These are phyloP conservation scores for Rhodotorula mucilaginosa DNA, from an alignment of 1,284 basidiomycete species.

Conservation along the genomic window DNA sequence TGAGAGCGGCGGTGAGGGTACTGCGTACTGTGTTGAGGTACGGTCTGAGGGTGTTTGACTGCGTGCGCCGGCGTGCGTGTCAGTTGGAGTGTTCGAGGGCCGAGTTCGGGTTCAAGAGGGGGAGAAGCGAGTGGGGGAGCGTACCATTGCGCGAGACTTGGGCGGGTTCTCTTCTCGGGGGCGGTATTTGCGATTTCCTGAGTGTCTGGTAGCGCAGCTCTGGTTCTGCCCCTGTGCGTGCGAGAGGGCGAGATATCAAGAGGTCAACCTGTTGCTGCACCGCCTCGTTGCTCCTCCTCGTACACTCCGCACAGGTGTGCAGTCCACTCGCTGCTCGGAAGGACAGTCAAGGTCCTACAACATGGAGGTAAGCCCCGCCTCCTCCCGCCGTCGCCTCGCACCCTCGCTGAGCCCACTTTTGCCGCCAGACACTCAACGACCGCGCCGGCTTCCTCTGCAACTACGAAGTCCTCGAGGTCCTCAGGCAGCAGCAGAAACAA, in stretches of 20 bases:
- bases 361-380: background rate
- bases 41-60: conserved; percentile 74
- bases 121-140: background rate
- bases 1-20: conserved; percentile 93
- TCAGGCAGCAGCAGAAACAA: conserved; percentile 58
- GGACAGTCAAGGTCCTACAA: too few relatives aligned
- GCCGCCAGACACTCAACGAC: conserved; percentile 66
- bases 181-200: too few relatives aligned
- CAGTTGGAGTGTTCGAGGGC: background rate
- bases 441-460: conserved; percentile 79
- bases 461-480: conserved; percentile 76
- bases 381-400: background rate
- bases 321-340: too few relatives aligned
- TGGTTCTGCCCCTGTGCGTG: too few relatives aligned
- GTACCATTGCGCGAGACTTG: background rate
- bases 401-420: background rate
- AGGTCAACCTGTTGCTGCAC: too few relatives aligned
- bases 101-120: background rate
- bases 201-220: too few relatives aligned
- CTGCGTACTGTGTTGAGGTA: conserved; percentile 95
- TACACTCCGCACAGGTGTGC: background rate
- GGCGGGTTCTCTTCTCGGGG: too few relatives aligned
- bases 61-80: background rate
- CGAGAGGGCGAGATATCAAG: too few relatives aligned
- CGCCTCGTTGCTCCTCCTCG: conserved; percentile 3